These are phyloP conservation scores for Arthrobotrys conoides DNA, from an alignment of 2,329 filamentous ascomycete species.

Conservation along the genomic window DNA sequence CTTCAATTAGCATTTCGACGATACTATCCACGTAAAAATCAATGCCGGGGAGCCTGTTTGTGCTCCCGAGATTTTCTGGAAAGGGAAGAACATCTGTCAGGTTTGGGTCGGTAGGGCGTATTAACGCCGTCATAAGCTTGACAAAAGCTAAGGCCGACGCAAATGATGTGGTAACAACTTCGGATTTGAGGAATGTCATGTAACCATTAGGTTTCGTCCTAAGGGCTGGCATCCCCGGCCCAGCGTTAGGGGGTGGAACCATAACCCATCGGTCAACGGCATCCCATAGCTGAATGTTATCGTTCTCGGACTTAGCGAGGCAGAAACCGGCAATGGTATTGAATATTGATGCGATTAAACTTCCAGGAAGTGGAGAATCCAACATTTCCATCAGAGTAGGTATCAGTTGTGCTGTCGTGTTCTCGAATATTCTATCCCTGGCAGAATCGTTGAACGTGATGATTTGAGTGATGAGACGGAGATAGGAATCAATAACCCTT, in stretches of 20 bases:
- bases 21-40: constrained; percentile 94
- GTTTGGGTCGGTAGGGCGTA: constrained; percentile 76
- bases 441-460: constrained; percentile 80
- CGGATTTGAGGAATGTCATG: constrained; percentile 75
- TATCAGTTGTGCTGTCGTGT: constrained; percentile 77
- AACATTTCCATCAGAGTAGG: constrained; percentile 84
- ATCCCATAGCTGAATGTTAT: constrained; percentile 83
- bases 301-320: constrained; percentile 77
- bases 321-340: constrained; percentile 82
- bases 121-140: constrained; percentile 79
- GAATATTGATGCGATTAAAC: constrained; percentile 72
- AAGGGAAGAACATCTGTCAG: constrained; percentile 84
- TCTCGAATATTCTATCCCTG: constrained; percentile 80
- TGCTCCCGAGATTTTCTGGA: constrained; percentile 84
- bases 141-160: constrained; percentile 90
- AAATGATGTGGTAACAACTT: constrained; percentile 81
- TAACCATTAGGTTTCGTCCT: constrained; percentile 54
- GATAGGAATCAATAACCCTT: constrained; percentile 96
- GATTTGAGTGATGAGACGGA: constrained; percentile 87
- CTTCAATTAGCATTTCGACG: constrained; percentile 71
- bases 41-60: constrained; percentile 85
- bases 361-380: constrained; percentile 71
- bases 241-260: constrained; percentile 56
- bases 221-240: constrained; percentile 45
- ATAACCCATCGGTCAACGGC: constrained; percentile 79